Conservation (phyloP, 306 rosid genomes). For the Prunus campanulata region DNA sequence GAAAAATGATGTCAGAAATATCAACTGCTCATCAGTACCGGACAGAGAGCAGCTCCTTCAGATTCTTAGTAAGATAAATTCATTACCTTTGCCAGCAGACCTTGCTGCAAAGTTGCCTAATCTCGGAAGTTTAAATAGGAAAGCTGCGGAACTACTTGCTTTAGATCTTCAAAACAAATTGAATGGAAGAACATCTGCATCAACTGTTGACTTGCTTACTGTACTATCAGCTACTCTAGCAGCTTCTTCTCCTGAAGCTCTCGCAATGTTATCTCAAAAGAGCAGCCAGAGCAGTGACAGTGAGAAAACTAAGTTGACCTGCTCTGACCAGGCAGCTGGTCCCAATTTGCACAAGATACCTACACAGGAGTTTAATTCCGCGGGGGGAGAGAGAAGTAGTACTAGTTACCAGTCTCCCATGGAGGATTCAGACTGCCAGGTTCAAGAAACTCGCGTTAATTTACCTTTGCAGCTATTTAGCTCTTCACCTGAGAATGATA, state of each 20-base stretch:
- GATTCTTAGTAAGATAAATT: constrained; percentile 70
- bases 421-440: constrained; percentile 69
- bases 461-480: constrained; percentile 82
- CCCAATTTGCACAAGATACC: constrained; percentile 35
- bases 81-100: constrained; percentile 64
- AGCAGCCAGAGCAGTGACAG: constrained; percentile 66
- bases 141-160: constrained; percentile 38
- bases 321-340: constrained; percentile 42
- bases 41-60: constrained; percentile 74
- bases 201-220: constrained; percentile 71
- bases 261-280: constrained; percentile 48
- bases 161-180: constrained; percentile 44
- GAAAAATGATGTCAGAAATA: constrained; percentile 58
- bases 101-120: constrained; percentile 72
- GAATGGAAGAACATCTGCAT: constrained; percentile 48
- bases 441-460: constrained; percentile 52
- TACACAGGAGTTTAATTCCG: constrained; percentile 46
- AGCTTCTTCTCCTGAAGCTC: constrained; percentile 52
- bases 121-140: constrained; percentile 49
- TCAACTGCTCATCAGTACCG: constrained; percentile 43
- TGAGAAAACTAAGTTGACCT: constrained; percentile 45
- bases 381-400: constrained; percentile 80
- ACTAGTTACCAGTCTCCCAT: constrained; percentile 77
- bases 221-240: constrained; percentile 73
- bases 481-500: constrained; percentile 59